phyloP scores from a whole-genome alignment of 2,329 filamentous ascomycete genomes.

The Zelopaecilomyces penicillatus region DNA sequence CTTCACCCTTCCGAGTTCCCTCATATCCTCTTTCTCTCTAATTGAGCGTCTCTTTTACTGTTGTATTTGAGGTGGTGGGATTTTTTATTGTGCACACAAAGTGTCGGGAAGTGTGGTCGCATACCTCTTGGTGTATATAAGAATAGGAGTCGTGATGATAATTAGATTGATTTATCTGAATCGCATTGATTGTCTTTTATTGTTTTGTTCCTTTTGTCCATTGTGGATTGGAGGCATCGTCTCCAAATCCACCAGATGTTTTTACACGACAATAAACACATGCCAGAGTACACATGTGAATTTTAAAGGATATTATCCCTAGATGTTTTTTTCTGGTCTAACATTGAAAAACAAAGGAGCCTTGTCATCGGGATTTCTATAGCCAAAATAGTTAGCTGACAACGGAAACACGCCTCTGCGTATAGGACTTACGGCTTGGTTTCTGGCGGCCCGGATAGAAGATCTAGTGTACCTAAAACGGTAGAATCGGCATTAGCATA shows the following conservation, averaged over 20 bases:
- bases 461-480: constrained; percentile 30
- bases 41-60: constrained; percentile 7
- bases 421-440: constrained; percentile 20
- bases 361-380: not conserved
- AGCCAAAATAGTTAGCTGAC: too few relatives aligned
- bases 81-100: not conserved
- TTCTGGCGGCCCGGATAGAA: constrained; percentile 30
- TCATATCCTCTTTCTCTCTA: constrained; percentile 9
- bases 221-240: too few relatives aligned
- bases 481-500: not conserved
- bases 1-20: constrained; percentile 11
- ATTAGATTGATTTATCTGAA: not conserved
- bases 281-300: not conserved
- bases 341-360: not conserved
- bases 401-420: too few relatives aligned
- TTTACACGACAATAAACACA: not conserved
- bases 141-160: constrained; percentile 8
- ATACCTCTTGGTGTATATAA: constrained; percentile 5
- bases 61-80: constrained; percentile 6
- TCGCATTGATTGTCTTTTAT: too few relatives aligned
- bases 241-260: not conserved
- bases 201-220: too few relatives aligned
- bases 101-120: not conserved
- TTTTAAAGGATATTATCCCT: not conserved
- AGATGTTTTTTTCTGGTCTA: constrained; percentile 2